Percentiles rank a stretch among this genome's conserved stretches.
Conservation (phyloP, 177 flowering plant species). For the Telopea speciosissima region DNA sequence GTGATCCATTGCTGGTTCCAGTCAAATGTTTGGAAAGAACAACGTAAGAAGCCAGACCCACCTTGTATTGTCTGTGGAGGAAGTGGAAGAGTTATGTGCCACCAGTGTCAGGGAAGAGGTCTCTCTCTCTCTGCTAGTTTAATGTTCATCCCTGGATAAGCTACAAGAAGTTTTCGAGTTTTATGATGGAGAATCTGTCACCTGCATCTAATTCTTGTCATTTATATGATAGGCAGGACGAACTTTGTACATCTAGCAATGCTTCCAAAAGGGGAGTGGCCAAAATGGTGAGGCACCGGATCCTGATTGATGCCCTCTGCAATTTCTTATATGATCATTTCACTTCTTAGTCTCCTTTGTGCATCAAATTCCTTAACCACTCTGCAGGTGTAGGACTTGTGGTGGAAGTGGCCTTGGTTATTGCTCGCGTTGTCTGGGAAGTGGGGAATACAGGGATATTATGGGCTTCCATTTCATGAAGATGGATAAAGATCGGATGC, state of each 20-base stretch:
- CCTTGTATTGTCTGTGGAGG: slow-evolving; percentile 56
- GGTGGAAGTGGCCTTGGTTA: slow-evolving; percentile 75
- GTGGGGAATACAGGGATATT: slow-evolving; percentile 64
- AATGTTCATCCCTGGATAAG: not conserved
- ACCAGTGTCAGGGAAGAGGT: slow-evolving; percentile 56
- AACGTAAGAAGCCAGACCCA: not conserved
- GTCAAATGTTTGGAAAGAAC: slow-evolving; percentile 36
- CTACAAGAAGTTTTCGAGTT: not conserved
- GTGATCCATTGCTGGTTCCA: slow-evolving; percentile 21
- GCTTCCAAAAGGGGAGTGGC: slow-evolving; percentile 96
- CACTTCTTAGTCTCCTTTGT: not conserved
- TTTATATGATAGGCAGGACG: slow-evolving; percentile 51
- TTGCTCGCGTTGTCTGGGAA: slow-evolving; percentile 77
- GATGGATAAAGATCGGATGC: slow-evolving; percentile 14
- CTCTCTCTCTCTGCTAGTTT: slow-evolving; percentile 7
- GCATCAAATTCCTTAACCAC: not conserved
- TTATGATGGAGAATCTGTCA: not conserved
- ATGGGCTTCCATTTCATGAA: slow-evolving; percentile 84
- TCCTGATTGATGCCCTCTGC: not conserved
- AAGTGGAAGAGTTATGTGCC: slow-evolving; percentile 37
- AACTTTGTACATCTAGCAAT: slow-evolving; percentile 42
- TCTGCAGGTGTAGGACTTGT: slow-evolving; percentile 78
- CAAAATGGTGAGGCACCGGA: slow-evolving; percentile 64
- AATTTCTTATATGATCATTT: slow-evolving; percentile 2
- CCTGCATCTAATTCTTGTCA: not conserved